phyloP scores from a whole-genome alignment of 371 early-diverging fungal genomes.

The Mortierella sp. region DNA sequence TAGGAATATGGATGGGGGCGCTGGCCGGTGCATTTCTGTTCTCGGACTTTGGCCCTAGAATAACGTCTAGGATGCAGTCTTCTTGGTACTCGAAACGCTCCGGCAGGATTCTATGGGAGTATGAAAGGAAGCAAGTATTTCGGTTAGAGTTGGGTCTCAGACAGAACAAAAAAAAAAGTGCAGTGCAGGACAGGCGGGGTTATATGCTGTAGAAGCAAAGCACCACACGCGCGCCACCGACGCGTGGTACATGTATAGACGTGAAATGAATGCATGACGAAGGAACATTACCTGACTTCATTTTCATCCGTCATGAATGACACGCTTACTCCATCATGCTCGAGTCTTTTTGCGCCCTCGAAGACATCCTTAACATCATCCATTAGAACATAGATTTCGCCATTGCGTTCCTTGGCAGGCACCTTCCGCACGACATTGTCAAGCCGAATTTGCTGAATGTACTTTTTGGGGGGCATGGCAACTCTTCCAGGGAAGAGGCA shows the following conservation, averaged over 20 bases:
- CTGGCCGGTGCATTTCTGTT: not conserved
- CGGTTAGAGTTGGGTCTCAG: not conserved
- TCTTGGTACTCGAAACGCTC: constrained; percentile 30
- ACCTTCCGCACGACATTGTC: constrained; percentile 11
- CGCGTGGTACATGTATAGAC: not conserved
- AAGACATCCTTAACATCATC: constrained; percentile 27
- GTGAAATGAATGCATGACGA: not conserved
- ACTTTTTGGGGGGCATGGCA: constrained; percentile 23
- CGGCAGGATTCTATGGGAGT: constrained; percentile 14
- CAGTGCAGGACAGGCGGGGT: too few species aligned
- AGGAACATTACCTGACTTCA: constrained; percentile 16
- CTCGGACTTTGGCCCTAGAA: constrained; percentile 11
- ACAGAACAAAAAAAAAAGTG: not conserved
- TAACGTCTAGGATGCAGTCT: constrained; percentile 25
- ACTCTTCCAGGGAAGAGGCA: not conserved
- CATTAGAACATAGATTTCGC: constrained; percentile 12
- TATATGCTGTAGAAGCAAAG: too few species aligned
- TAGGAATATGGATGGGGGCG: constrained; percentile 8
- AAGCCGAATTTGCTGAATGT: constrained; percentile 25
- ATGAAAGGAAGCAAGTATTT: not conserved
- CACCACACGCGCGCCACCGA: too few species aligned
- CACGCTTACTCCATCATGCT: constrained; percentile 16
- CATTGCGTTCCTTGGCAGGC: constrained; percentile 15
- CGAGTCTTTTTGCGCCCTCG: constrained; percentile 15
- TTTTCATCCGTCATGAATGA: constrained; percentile 40